phyloP scores from a whole-genome alignment of 2,329 filamentous ascomycete genomes.

The Neofusicoccum cordaticola region DNA sequence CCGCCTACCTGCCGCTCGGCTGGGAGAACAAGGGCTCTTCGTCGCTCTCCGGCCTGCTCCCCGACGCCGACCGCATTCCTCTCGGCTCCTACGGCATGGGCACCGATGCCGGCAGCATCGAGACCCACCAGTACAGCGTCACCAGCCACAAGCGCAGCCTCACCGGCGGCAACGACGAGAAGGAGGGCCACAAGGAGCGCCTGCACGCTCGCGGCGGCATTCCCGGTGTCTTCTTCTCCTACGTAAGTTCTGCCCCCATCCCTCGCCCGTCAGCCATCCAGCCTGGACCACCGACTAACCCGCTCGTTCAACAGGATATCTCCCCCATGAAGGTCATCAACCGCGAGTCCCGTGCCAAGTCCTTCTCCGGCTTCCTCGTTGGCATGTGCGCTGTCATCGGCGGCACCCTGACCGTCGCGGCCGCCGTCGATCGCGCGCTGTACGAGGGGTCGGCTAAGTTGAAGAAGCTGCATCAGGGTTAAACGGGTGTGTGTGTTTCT shows the following conservation, averaged over 20 bases:
- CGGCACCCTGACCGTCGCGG: constrained; percentile 91
- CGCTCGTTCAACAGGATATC: constrained; percentile 65
- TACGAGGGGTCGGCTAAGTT: constrained; percentile 84
- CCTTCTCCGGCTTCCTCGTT: constrained; percentile 86
- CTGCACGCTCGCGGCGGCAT: constrained; percentile 88
- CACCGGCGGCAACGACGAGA: constrained; percentile 75
- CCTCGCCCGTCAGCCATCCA: too few relatives aligned
- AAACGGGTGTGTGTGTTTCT: constrained; percentile 19
- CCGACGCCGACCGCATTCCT: constrained; percentile 31
- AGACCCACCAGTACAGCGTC: constrained; percentile 97
- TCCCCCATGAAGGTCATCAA: constrained; percentile 99
- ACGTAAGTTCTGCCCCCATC: constrained; percentile 58
- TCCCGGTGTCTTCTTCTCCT: constrained; percentile 97
- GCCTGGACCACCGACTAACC: neutral
- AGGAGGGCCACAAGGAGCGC: constrained; percentile 88
- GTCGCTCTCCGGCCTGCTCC: constrained; percentile 19
- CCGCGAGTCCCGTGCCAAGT: constrained; percentile 84
- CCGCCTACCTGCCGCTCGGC: constrained; percentile 87
- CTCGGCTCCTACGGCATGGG: constrained; percentile 43
- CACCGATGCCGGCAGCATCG: constrained; percentile 78
- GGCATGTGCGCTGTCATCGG: constrained; percentile 93
- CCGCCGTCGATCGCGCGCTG: constrained; percentile 83
- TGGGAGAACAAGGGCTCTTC: constrained; percentile 64
- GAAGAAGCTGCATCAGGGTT: constrained; percentile 76
- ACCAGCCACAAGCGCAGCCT: constrained; percentile 94